Evolutionary conservation across 2,329 filamentous ascomycete species (phyloP).

Genomic region (Penicillium nordicum): DNA sequence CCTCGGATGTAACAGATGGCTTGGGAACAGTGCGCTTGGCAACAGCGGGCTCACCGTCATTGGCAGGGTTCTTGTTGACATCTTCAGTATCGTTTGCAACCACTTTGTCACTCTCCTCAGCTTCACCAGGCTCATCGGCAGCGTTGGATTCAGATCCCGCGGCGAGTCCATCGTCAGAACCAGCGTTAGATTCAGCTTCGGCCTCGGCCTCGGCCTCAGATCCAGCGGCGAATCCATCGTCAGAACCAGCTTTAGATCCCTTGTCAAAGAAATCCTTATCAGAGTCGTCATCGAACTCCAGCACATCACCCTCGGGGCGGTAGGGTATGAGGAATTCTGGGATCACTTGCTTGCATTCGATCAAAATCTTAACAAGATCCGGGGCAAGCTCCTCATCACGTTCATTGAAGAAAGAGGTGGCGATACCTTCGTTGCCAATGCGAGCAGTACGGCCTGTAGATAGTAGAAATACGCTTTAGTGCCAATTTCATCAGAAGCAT

Average conservation of each 20-base stretch:
- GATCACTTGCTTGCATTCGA: slow-evolving; percentile 74
- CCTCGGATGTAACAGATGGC: neutral
- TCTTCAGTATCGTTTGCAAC: neutral
- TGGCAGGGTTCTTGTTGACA: neutral
- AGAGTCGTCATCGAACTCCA: slow-evolving; percentile 55
- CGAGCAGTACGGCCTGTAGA: slow-evolving; percentile 78
- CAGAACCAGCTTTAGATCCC: neutral
- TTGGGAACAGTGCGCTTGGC: neutral
- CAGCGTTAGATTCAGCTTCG: neutral
- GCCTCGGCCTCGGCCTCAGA: neutral
- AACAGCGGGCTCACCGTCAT: neutral
- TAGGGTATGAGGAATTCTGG: slow-evolving; percentile 75
- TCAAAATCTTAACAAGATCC: slow-evolving; percentile 72
- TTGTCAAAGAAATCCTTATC: slow-evolving; percentile 40
- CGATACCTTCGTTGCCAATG: slow-evolving; percentile 81
- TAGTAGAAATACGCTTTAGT: neutral
- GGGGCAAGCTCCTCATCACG: slow-evolving; percentile 68
- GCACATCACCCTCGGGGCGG: slow-evolving; percentile 40
- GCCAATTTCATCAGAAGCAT: neutral
- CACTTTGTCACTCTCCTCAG: neutral
- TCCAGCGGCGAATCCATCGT: neutral
- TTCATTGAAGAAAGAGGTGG: slow-evolving; percentile 85
- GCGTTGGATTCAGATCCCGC: neutral
- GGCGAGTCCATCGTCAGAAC: neutral
- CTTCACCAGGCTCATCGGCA: neutral